These are phyloP conservation scores for Lathyrus oleraceus DNA, from an alignment of 306 rosid genomes.

Conservation along the genomic window DNA sequence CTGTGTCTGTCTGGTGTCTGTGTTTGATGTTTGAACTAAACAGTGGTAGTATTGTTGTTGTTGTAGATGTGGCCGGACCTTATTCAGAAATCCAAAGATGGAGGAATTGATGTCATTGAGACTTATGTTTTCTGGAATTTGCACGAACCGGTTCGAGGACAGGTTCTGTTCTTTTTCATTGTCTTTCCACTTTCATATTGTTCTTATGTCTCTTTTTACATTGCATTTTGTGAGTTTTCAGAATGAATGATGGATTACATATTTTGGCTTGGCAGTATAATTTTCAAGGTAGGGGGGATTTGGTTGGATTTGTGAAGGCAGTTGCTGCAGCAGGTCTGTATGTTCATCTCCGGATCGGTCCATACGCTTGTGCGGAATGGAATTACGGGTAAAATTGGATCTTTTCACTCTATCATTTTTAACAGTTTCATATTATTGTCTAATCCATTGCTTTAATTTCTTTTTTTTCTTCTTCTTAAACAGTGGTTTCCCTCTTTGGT, in stretches of 20 bases:
- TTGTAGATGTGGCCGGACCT: conserved; percentile 97
- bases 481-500: conserved; percentile 95
- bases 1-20: not conserved
- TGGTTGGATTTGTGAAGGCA: conserved; percentile 73
- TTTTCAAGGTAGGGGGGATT: conserved; percentile 75
- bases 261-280: conserved; percentile 57
- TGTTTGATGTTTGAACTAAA: conserved; percentile 17
- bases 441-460: conserved; percentile 14
- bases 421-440: conserved; percentile 6
- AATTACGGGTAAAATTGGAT: conserved; percentile 71
- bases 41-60: conserved; percentile 20
- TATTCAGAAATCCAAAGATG: conserved; percentile 85
- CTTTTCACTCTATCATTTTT: not conserved
- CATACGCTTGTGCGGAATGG: conserved; percentile 97
- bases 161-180: conserved; percentile 52
- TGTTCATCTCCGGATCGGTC: conserved; percentile 91
- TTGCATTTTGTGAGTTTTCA: conserved; percentile 24
- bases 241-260: conserved; percentile 22
- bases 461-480: conserved; percentile 7
- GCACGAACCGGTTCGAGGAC: conserved; percentile 77
- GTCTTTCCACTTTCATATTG: conserved; percentile 30
- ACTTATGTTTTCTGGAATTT: conserved; percentile 92
- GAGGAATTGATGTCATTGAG: conserved; percentile 92
- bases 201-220: not conserved
- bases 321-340: conserved; percentile 83